Evolutionary conservation across 2,329 filamentous ascomycete genomes (phyloP).

Genomic region (Biscogniauxia marginata): DNA sequence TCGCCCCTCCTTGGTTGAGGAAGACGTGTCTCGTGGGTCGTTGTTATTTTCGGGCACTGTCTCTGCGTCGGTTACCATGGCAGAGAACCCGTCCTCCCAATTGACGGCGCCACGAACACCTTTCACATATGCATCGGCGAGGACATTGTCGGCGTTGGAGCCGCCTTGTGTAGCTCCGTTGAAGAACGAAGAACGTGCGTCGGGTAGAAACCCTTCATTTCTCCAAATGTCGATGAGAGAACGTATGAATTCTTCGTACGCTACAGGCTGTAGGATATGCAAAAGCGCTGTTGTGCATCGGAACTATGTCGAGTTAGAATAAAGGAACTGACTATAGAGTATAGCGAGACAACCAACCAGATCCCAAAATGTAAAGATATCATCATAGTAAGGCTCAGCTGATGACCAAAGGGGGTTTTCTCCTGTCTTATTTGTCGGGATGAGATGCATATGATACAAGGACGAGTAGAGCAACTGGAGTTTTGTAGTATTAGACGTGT

Average conservation of each 20-base stretch:
- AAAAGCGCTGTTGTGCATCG: slow-evolving; percentile 64
- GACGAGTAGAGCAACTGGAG: slow-evolving; percentile 64
- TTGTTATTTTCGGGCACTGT: slow-evolving; percentile 58
- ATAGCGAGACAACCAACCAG: slow-evolving; percentile 31
- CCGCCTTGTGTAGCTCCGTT: slow-evolving; percentile 70
- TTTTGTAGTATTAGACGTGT: slow-evolving; percentile 50
- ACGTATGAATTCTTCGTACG: slow-evolving; percentile 65
- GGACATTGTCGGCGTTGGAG: slow-evolving; percentile 68
- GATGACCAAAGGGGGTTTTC: slow-evolving; percentile 68
- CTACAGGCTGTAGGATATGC: slow-evolving; percentile 61
- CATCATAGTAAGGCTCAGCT: slow-evolving; percentile 67
- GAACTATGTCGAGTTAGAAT: slow-evolving; percentile 39
- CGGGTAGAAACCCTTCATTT: slow-evolving; percentile 62
- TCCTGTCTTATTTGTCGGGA: slow-evolving; percentile 68
- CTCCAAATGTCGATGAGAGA: slow-evolving; percentile 68
- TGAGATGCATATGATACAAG: slow-evolving; percentile 67
- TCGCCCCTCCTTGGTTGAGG: slow-evolving; percentile 65
- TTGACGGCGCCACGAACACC: slow-evolving; percentile 61
- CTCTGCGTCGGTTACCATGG: slow-evolving; percentile 68
- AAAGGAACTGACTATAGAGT: neutral
- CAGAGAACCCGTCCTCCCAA: slow-evolving; percentile 61
- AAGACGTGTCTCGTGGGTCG: slow-evolving; percentile 55
- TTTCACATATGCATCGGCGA: slow-evolving; percentile 72
- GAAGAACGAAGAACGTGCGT: slow-evolving; percentile 65
- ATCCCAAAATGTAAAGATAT: slow-evolving; percentile 70